Evolutionary conservation across 2,329 filamentous ascomycete genomes (phyloP), one percentile per base, ranked within the genome.

Genomic region (Aspergillus terreus): DNA sequence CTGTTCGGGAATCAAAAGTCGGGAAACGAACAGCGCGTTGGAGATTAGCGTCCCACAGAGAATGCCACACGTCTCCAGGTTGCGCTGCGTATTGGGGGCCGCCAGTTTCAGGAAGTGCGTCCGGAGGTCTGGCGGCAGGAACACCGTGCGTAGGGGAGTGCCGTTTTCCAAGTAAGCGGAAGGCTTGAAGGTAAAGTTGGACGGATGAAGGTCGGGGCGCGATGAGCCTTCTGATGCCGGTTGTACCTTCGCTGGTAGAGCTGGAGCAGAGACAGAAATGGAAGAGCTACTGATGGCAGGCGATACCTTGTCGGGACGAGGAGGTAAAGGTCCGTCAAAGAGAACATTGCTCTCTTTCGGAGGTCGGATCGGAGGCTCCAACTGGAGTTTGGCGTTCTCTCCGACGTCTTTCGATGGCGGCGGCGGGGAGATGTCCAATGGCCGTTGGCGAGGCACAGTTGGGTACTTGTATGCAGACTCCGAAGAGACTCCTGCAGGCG

Each of bases 1-100:
- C 69, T 99, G 94, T 64, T 95, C 88, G 0, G 94, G 94, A 19
- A 99, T 92, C 21, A 99, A 81, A 4, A 99, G 81, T 50, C 87
- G 85, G 4, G 87, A 90, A 53, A 99, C 85, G 73, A 97, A 97
- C 3, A 99, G 78, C 1, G 94, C 94, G 66, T 96, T 96, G 60
- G 92, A 92, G 63, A 96, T 88, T 1, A 92, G 78, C 1, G 90
- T 92, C 6, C 92, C 94, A 64, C 91, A 95, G 10, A 99, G 80
- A 58, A 99, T 92, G 33, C 92, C 94, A 67, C 94, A 97, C 60
- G 94, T 97, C 73, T 99, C 94, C 15, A 97, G 80, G 33, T 95
- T 95, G 3, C 79, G 78, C 27, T 76, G 75, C 0, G 94, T 99
- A 67, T 99, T 97, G 15, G 82, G 72, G 0, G 81, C 73, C 0